A percentile compares a stretch with the other conserved stretches of the same genome.
Conservation (phyloP, 1,284 basidiomycete genomes). For the Takashimella tepidaria region DNA sequence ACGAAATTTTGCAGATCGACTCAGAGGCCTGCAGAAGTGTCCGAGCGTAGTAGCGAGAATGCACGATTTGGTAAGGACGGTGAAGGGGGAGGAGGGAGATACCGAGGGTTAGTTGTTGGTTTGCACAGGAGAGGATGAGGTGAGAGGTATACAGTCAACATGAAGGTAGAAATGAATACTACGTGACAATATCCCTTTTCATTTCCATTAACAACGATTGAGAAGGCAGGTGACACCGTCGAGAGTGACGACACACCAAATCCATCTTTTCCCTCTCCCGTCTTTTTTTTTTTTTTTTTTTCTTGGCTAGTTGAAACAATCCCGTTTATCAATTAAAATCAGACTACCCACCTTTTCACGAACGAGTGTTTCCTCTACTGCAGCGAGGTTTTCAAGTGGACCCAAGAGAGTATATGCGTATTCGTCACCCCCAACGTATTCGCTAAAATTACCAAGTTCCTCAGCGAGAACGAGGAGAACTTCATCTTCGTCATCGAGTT, state of each 20-base stretch:
- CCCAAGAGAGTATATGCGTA: conserved; percentile 85
- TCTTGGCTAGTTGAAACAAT: too few species aligned
- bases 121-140: neutral
- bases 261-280: too few species aligned
- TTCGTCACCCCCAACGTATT: conserved; percentile 89
- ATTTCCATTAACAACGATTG: too few species aligned
- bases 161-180: neutral
- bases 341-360: conserved; percentile 76
- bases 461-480: conserved; percentile 94
- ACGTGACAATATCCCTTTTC: too few species aligned
- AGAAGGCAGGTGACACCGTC: too few species aligned
- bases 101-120: too few species aligned
- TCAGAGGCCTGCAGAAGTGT: conserved; percentile 74
- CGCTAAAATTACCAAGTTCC: conserved; percentile 86
- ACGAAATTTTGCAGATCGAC: conserved; percentile 88
- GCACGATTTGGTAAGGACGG: too few species aligned
- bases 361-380: conserved; percentile 96
- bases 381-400: conserved; percentile 91
- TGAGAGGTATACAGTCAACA: neutral
- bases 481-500: conserved; percentile 98
- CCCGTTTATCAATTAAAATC: too few species aligned
- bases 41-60: conserved; percentile 10
- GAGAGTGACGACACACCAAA: too few species aligned
- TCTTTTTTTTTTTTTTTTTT: too few species aligned
- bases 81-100: too few species aligned